phyloP scores from a whole-genome alignment of 495 filamentous ascomycete species.

The Xylaria palmicola region DNA sequence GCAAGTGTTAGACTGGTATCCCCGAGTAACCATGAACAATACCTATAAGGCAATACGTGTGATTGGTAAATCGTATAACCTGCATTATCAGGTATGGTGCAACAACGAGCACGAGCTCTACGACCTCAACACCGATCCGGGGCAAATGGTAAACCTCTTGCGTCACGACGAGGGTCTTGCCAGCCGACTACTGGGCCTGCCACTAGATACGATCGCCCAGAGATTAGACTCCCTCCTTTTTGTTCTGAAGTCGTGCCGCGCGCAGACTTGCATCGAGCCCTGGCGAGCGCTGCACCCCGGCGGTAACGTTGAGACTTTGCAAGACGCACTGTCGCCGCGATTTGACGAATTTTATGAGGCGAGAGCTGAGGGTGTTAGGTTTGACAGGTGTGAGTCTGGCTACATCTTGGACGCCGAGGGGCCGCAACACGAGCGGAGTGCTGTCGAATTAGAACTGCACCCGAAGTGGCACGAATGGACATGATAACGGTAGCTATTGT shows the following conservation, averaged over 20 bases:
- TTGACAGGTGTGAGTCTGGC: conserved; percentile 57
- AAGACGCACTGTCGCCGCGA: conserved; percentile 44
- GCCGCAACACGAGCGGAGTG: conserved; percentile 46
- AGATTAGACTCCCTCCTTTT: conserved; percentile 62
- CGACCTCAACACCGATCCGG: conserved; percentile 60
- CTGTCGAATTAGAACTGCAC: not conserved
- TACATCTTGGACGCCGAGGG: conserved; percentile 63
- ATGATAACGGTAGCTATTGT: not conserved
- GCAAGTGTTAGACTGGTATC: conserved; percentile 30
- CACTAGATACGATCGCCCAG: conserved; percentile 42
- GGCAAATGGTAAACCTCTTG: conserved; percentile 60
- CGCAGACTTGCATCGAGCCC: conserved; percentile 53
- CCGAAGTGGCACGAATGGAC: conserved; percentile 9
- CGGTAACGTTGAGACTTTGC: conserved; percentile 41
- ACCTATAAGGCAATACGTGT: conserved; percentile 65
- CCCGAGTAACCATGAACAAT: conserved; percentile 45
- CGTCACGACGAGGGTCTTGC: conserved; percentile 22
- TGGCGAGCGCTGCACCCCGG: conserved; percentile 60
- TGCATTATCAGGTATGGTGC: conserved; percentile 69
- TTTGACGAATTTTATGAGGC: conserved; percentile 59
- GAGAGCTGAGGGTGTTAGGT: conserved; percentile 49
- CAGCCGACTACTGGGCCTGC: conserved; percentile 42
- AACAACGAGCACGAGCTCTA: conserved; percentile 65
- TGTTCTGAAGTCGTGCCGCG: conserved; percentile 65
- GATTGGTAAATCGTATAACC: conserved; percentile 51